A percentile compares a stretch with the other conserved stretches of the same genome.
Conservation (phyloP, 192 early-diverging fungal species). For the Chytriomyces hyalinus region DNA sequence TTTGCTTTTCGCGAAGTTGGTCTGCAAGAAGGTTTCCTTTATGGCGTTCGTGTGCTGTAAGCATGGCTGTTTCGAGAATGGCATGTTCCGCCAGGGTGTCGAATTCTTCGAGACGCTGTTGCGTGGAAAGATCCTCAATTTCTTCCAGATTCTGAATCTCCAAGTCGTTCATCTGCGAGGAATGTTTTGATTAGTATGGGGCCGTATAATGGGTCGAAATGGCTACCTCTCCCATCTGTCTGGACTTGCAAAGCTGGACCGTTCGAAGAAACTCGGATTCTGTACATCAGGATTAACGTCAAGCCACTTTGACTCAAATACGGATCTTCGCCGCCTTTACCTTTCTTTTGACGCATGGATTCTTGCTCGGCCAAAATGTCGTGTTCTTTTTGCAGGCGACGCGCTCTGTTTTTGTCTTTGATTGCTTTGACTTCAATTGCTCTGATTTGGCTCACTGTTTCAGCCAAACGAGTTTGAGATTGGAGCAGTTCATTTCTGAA, state of each 20-base stretch:
- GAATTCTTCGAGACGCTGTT: conserved; percentile 26
- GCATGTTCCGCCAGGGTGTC: conserved; percentile 14
- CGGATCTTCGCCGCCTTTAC: not conserved
- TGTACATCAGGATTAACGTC: not conserved
- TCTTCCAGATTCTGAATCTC: conserved; percentile 29
- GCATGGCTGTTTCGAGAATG: not conserved
- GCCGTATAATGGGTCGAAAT: no score
- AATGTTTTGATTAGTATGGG: not conserved
- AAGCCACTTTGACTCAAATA: not conserved
- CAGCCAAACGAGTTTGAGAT: conserved; percentile 18
- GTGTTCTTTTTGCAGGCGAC: conserved; percentile 23
- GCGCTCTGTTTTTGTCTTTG: conserved; percentile 11
- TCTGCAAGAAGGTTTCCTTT: not conserved
- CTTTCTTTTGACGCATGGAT: conserved; percentile 27
- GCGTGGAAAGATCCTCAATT: conserved; percentile 11
- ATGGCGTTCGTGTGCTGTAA: conserved; percentile 3
- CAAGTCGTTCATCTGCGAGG: conserved; percentile 25
- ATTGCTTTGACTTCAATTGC: conserved; percentile 24
- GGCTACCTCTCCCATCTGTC: conserved; percentile 24
- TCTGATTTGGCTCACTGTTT: conserved; percentile 23
- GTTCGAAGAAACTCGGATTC: conserved; percentile 34
- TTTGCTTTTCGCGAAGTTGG: conserved; percentile 30
- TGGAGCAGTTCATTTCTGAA: conserved; percentile 28
- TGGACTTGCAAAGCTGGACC: conserved; percentile 25
- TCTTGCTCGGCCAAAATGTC: conserved; percentile 18